Evolutionary conservation across 2,329 filamentous ascomycete species (phyloP).

Genomic region (Leptographium radiaticola): DNA sequence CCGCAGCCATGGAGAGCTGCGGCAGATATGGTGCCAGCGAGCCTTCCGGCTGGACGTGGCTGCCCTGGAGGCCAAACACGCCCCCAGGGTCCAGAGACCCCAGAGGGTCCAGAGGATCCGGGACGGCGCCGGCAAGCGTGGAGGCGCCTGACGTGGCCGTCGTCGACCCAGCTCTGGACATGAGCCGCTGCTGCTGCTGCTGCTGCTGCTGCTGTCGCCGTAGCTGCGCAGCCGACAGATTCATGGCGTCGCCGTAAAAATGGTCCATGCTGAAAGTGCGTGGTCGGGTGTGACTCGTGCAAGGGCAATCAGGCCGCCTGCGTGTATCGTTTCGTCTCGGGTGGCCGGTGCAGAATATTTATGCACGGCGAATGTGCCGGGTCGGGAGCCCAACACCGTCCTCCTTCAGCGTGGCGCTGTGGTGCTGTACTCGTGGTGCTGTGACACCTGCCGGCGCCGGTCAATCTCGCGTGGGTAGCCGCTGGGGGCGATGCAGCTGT

Average conservation of each 20-base stretch:
- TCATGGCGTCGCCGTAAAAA: constrained; percentile 4
- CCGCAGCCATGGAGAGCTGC: neutral
- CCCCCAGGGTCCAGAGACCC: neutral
- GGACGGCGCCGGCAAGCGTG: neutral
- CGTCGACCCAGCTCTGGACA: neutral
- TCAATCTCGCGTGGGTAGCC: no score
- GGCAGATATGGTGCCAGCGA: neutral
- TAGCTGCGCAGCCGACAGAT: constrained; percentile 1
- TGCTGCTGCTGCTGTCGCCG: neutral
- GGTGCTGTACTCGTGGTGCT: no score
- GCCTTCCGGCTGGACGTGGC: neutral
- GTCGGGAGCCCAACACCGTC: no score
- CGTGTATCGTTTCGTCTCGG: no score
- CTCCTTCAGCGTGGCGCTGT: no score
- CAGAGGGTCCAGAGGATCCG: neutral
- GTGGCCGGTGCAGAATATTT: no score
- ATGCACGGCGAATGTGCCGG: no score
- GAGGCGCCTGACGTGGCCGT: neutral
- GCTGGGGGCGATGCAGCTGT: no score
- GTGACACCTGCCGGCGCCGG: no score
- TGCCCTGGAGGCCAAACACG: neutral
- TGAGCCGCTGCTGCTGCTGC: neutral
- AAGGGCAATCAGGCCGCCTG: no score
- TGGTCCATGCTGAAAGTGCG: constrained; percentile 1
- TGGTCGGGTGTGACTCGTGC: no score